Percentiles rank a stretch among this genome's conserved stretches.
phyloP scores from a whole-genome alignment of 345 rosid species.

The Cardamine occulta region DNA sequence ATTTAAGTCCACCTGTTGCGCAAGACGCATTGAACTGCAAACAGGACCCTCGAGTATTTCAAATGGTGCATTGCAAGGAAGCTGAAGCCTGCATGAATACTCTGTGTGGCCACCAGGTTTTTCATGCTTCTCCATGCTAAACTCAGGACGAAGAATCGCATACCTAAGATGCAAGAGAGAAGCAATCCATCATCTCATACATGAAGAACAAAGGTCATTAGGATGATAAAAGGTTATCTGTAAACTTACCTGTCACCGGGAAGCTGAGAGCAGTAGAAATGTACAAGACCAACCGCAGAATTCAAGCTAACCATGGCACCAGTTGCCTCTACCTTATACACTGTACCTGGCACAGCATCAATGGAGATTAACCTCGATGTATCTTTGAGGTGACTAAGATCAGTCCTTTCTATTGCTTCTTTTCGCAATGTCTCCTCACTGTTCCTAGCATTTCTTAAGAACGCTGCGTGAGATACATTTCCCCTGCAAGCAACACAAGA shows the following conservation, averaged over 20 bases:
- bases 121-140: conserved; percentile 88
- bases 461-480: conserved; percentile 84
- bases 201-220: conserved; percentile 6
- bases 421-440: conserved; percentile 96
- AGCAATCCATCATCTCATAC: conserved; percentile 18
- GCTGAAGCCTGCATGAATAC: conserved; percentile 97
- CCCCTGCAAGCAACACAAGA: conserved; percentile 53
- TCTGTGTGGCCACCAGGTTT: conserved; percentile 88
- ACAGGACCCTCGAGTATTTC: conserved; percentile 95
- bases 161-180: conserved; percentile 55
- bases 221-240: neutral
- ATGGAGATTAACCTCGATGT: conserved; percentile 79
- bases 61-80: conserved; percentile 97
- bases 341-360: conserved; percentile 78
- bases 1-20: conserved; percentile 72
- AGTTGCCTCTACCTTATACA: conserved; percentile 92
- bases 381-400: conserved; percentile 92
- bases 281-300: conserved; percentile 94
- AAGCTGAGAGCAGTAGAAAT: conserved; percentile 95
- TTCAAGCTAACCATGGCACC: conserved; percentile 98
- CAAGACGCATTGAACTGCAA: conserved; percentile 93
- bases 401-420: conserved; percentile 98
- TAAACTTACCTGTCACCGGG: conserved; percentile 86
- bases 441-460: conserved; percentile 91
- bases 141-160: conserved; percentile 96